phyloP scores from a whole-genome alignment of 1,284 basidiomycete species.

The Coniferiporia sulphurascens region DNA sequence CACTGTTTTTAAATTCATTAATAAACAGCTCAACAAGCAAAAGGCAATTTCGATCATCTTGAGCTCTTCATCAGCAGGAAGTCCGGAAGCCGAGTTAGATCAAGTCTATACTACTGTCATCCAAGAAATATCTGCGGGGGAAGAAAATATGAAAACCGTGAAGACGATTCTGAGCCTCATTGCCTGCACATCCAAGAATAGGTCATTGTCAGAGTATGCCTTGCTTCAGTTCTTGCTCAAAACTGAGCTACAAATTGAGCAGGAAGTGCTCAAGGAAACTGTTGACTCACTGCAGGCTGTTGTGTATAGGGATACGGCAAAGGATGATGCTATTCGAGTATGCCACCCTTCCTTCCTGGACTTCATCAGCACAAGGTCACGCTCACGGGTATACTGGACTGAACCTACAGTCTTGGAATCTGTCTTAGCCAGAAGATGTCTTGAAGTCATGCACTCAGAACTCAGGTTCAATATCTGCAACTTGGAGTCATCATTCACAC shows the following conservation, averaged over 20 bases:
- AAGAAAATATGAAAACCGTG: background rate
- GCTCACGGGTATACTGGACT: conserved; percentile 22
- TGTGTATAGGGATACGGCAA: too few species aligned
- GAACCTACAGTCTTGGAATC: conserved; percentile 11
- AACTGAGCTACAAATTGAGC: background rate
- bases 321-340: too few species aligned
- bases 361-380: background rate
- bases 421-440: conserved; percentile 21
- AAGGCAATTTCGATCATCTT: background rate
- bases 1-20: background rate
- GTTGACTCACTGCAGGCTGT: too few species aligned
- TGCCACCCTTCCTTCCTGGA: too few species aligned
- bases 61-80: background rate
- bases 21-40: background rate
- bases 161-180: background rate
- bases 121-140: background rate
- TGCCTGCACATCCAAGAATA: background rate
- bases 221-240: background rate
- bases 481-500: conserved; percentile 26
- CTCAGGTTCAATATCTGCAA: conserved; percentile 34
- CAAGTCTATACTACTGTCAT: background rate
- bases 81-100: background rate
- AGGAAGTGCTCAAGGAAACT: background rate
- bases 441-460: conserved; percentile 26
- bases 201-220: background rate